phyloP scores from a whole-genome alignment of 2,329 filamentous ascomycete genomes.

The Penicillium sclerotigenum region DNA sequence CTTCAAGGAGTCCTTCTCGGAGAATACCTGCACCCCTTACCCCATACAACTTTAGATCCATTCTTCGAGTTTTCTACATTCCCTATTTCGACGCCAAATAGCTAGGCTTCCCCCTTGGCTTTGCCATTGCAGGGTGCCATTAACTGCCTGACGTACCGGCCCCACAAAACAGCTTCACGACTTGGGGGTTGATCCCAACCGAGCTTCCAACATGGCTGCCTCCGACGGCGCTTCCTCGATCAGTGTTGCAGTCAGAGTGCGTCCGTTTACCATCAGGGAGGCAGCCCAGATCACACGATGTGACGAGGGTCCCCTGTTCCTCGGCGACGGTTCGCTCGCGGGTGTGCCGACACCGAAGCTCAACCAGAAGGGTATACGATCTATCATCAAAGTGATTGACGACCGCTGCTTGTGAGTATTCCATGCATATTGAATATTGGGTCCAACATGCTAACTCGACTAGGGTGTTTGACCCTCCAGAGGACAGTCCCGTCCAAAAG shows the following conservation, averaged over 20 bases:
- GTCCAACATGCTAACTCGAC: conserved; percentile 14
- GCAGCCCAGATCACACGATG: conserved; percentile 75
- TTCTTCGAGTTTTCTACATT: conserved; percentile 21
- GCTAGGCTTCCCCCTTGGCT: conserved; percentile 18
- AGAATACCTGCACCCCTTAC: conserved; percentile 28
- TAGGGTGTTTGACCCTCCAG: conserved; percentile 94
- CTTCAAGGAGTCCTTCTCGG: conserved; percentile 21
- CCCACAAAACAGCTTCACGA: conserved; percentile 16
- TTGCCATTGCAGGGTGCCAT: conserved; percentile 18
- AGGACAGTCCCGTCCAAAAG: conserved; percentile 86
- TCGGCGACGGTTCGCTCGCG: conserved; percentile 96
- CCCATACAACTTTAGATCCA: conserved; percentile 28
- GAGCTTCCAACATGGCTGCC: conserved; percentile 37
- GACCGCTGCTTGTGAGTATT: conserved; percentile 83
- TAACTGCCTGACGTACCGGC: conserved; percentile 21
- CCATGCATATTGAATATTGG: not conserved
- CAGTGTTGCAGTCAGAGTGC: conserved; percentile 57
- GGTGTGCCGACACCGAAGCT: conserved; percentile 79
- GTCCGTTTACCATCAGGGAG: conserved; percentile 78
- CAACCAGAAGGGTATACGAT: conserved; percentile 77
- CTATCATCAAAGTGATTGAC: conserved; percentile 94
- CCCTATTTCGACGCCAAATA: conserved; percentile 14
- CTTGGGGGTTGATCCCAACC: conserved; percentile 19
- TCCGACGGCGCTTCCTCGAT: conserved; percentile 50
- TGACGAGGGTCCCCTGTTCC: conserved; percentile 85